Evolutionary conservation across 805 yeast genomes (phyloP), one percentile per base, ranked within the genome.

Genomic region (Wickerhamiella azyma): DNA sequence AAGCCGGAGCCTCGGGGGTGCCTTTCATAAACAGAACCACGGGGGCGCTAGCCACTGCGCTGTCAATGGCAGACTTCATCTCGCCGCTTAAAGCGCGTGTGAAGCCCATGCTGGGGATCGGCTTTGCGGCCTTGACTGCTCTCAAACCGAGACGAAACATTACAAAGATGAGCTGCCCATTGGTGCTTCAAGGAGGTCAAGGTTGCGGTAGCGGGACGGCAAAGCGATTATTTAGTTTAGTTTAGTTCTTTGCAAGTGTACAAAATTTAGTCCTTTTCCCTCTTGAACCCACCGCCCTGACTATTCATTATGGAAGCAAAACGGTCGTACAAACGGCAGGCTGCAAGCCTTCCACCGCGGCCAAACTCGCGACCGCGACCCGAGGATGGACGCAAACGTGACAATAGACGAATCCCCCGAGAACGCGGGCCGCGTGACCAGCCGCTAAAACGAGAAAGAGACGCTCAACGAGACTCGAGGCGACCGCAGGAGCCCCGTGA

Each of bases 21-120:
- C 98, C 98, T 66, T 92, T 92, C 98, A 92, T 92, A 68, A 92
- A 92, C 38, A 92, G 70, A 8, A 92, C 98, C 17, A 92, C 97
- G 8, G 94, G 94, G 1, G 97, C 92, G 7, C 94, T 79, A 4
- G 66, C 68, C 21, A 92, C 81, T 1, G 97, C 97, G 38, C 75
- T 71, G 55, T 83, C 85, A 49, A 92, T 88, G 41, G 97, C 96
- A 19, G 73, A 69, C 53, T 74, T 76, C 50, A 89, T 82, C 54
- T 85, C 95, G 7, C 79, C 74, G 16, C 94, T 81, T 50, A 92
- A 59, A 45, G 71, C 74, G 58, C 88, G 67, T 18, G 30, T 19
- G 8, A 44, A 42, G 28, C 37, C 33, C 18, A 26, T 6, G 33
- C 6, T 7, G 16, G 33, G 6, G n/a, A n/a, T n/a, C n/a, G n/a